Evolutionary conservation across 116 monocot genomes (phyloP), one percentile per base, ranked within the genome.

Genomic region (Cymodocea nodosa): DNA sequence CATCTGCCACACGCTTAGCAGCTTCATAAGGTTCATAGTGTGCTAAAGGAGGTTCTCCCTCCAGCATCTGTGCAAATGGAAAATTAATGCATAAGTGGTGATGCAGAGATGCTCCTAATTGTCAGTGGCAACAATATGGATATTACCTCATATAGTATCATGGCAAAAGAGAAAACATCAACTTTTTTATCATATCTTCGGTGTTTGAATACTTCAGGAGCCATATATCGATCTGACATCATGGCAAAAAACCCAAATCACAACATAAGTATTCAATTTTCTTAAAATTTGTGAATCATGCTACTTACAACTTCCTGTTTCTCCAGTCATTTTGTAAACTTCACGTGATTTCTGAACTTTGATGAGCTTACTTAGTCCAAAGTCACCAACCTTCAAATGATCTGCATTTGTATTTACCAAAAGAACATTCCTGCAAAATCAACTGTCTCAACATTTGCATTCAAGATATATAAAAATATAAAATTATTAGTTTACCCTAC

Each of bases 311-410:
- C 98, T 98, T 80, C 98, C 98, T 48, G 98, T 98, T 79, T 98
- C 98, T 52, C 98, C 98, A n/a, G 98, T 98, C 87, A 98, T 82
- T 74, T 98, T 98, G 75, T 98, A 98, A 3, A 98, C 89, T 57
- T 98, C 92, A 72, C 88, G 81, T 52, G 98, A 75, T 48, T 89
- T 79, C 68, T 98, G 85, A 10, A 84, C 89, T 82, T 63, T 98
- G 16, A 98, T 86, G 18, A 98, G 83, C 77, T 92, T 98, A 68
- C 98, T 98, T 36, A 98, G 76, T 55, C 98, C 98, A 76, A 97
- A 97, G 40, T 97, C 97, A 65, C 97, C 97, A 54, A 97, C 97
- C 67, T 97, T 97, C 65, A 97, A 72, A 75, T 98, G 98, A 48
- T 98, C 89, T 4, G 92, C 92, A 67, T 73, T 89, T 60, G 92